Percentiles rank a stretch among this genome's conserved stretches.
phyloP scores from a whole-genome alignment of 306 rosid species.

The Lupinus albus region DNA sequence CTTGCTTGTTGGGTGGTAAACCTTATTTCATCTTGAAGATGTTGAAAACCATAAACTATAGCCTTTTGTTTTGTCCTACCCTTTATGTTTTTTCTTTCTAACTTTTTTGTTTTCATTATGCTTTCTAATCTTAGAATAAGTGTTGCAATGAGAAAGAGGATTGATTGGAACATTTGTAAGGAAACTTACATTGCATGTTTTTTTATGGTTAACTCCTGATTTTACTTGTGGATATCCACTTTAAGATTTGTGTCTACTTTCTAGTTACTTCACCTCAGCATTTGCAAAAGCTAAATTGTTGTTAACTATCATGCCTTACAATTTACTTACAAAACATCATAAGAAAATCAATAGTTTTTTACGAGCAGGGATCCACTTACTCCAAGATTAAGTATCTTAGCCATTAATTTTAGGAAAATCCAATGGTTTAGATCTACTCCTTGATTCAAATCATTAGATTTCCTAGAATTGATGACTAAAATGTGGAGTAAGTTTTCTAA shows the following conservation, averaged over 20 bases:
- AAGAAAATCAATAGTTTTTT: no score
- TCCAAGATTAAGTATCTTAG: no score
- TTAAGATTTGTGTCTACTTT: not conserved
- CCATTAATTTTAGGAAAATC: no score
- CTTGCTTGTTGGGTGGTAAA: constrained; percentile 76
- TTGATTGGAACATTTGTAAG: not conserved
- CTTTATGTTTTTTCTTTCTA: not conserved
- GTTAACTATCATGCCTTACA: no score
- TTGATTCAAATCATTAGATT: no score
- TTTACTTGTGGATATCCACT: no score
- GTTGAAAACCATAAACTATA: constrained; percentile 23
- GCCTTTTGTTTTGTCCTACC: constrained; percentile 9
- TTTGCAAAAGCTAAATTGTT: not conserved
- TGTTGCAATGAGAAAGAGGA: not conserved
- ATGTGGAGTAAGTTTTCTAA: no score
- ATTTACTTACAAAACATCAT: no score
- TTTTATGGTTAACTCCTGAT: not conserved
- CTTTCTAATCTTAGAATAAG: constrained; percentile 12
- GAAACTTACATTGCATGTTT: constrained; percentile 8
- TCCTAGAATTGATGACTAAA: no score
- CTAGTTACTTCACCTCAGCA: constrained; percentile 10
- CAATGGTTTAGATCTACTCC: no score
- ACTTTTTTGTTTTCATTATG: not conserved
- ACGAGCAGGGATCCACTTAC: no score
- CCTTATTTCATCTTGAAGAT: constrained; percentile 36